Percentiles rank a stretch among this genome's conserved stretches.
Evolutionary conservation across 345 rosid genomes (phyloP).

Genomic region (Dimocarpus longan): DNA sequence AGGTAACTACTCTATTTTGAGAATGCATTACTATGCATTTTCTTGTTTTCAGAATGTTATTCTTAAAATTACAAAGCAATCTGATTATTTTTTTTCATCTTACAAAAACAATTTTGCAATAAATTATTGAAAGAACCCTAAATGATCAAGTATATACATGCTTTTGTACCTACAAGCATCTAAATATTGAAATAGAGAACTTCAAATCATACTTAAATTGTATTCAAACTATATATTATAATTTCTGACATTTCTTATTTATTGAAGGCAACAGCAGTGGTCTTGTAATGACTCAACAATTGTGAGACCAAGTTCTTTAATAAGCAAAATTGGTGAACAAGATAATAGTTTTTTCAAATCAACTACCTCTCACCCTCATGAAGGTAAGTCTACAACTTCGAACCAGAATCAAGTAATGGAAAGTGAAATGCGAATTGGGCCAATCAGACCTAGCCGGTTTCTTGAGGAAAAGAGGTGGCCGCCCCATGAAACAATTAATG

Average conservation of each 20-base stretch:
- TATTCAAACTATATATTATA: too few species aligned
- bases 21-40: too few species aligned
- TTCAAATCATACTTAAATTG: too few species aligned
- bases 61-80: too few species aligned
- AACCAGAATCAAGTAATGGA: conserved; percentile 27
- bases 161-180: too few species aligned
- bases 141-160: too few species aligned
- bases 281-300: background rate
- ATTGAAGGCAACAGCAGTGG: conserved; percentile 21
- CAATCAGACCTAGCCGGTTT: conserved; percentile 35
- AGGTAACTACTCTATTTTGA: conserved; percentile 24
- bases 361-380: background rate
- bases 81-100: too few species aligned
- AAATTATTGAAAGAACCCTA: too few species aligned
- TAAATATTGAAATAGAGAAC: too few species aligned
- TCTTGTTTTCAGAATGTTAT: too few species aligned
- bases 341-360: conserved; percentile 15
- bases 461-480: conserved; percentile 49
- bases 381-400: conserved; percentile 16
- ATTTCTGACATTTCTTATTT: background rate
- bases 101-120: too few species aligned
- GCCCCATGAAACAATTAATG: conserved; percentile 32
- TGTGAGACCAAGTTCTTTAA: conserved; percentile 1
- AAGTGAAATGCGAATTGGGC: conserved; percentile 24
- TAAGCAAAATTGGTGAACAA: conserved; percentile 24